Conservation (phyloP, 352 stramenopile genomes). For the Globisporangium cylindrosporum region DNA sequence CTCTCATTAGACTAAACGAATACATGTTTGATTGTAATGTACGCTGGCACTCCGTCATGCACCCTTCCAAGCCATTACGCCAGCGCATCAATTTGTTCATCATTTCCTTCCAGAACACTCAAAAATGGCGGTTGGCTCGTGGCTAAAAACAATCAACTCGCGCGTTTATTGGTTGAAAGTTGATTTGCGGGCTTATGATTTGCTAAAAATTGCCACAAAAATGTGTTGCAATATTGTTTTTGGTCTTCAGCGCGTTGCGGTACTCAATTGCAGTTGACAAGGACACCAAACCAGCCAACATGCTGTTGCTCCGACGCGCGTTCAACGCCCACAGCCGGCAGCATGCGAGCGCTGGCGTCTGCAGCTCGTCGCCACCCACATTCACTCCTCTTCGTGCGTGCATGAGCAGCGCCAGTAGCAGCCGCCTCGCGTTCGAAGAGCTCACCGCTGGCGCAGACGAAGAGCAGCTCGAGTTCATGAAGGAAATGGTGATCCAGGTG, state of each 20-base stretch:
- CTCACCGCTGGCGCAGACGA: constrained; percentile 65
- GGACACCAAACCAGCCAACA: neutral
- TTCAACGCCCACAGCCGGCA: neutral
- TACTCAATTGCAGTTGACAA: neutral
- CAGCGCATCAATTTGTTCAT: neutral
- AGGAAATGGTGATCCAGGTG: constrained; percentile 89
- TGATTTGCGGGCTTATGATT: neutral
- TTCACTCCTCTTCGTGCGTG: neutral
- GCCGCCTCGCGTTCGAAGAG: constrained; percentile 53
- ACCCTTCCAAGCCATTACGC: neutral
- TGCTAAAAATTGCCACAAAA: constrained; percentile 1
- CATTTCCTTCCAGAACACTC: constrained; percentile 13
- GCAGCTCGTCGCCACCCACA: neutral
- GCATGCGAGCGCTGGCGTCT: constrained; percentile 13
- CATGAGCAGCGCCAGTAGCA: constrained; percentile 18
- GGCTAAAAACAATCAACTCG: neutral
- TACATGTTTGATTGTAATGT: constrained; percentile 1
- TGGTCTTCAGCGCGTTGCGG: neutral
- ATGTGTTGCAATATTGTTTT: neutral
- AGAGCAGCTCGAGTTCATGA: constrained; percentile 88
- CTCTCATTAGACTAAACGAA: neutral
- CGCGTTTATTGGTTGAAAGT: neutral
- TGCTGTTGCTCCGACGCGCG: constrained; percentile 15
- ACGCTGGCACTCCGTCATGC: neutral
- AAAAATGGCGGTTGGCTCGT: neutral